Conservation (phyloP, 1,284 basidiomycete species). For the Trametes polyzona region DNA sequence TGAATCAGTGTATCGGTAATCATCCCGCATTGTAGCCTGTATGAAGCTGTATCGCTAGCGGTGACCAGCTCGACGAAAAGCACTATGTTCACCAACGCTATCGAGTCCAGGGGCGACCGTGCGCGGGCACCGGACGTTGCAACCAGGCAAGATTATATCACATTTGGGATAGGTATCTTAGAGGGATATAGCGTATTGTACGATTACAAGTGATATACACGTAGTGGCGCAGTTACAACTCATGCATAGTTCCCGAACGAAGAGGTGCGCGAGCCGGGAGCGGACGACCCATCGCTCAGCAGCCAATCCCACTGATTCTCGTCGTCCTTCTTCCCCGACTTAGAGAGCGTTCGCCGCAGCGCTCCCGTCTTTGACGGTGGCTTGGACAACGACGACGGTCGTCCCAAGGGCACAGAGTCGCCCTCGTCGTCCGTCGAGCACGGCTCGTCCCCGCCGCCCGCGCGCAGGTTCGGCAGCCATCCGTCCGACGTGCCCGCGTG, state of each 20-base stretch:
- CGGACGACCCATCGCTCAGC: conserved; percentile 10
- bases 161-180: neutral
- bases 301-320: conserved; percentile 7
- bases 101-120: too few species aligned
- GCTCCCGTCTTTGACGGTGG: neutral
- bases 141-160: neutral
- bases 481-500: neutral
- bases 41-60: conserved; percentile 12
- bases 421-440: conserved; percentile 9
- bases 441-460: neutral
- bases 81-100: too few species aligned
- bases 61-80: neutral
- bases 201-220: neutral
- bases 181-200: neutral
- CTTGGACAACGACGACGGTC: too few species aligned
- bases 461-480: conserved; percentile 12
- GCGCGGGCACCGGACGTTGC: too few species aligned
- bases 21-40: conserved; percentile 13
- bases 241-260: neutral
- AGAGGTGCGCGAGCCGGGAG: conserved; percentile 7
- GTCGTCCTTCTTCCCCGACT: neutral
- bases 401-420: too few species aligned
- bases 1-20: conserved; percentile 23
- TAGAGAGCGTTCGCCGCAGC: neutral
- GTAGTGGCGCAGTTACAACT: neutral